phyloP scores from a whole-genome alignment of 768 basidiomycete genomes.

The Mycena alexandri region DNA sequence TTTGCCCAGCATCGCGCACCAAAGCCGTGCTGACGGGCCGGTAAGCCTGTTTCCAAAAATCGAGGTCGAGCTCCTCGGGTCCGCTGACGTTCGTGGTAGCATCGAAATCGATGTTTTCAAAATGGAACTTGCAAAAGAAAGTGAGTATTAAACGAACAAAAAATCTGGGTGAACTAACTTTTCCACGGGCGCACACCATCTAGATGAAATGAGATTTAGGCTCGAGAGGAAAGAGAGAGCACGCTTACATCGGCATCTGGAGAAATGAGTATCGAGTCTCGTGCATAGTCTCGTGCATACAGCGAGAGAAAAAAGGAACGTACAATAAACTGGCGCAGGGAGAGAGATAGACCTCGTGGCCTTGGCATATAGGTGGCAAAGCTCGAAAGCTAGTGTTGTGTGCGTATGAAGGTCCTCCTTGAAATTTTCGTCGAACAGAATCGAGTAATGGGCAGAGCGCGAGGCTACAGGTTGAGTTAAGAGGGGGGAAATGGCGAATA shows the following conservation, averaged over 20 bases:
- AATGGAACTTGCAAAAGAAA: conserved; percentile 18
- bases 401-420: conserved; percentile 7
- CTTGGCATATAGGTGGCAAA: conserved; percentile 68
- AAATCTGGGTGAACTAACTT: background rate
- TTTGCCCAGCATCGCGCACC: too few relatives aligned
- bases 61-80: conserved; percentile 19
- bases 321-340: conserved; percentile 73
- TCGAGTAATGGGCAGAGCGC: conserved; percentile 65
- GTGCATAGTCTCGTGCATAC: background rate
- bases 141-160: background rate
- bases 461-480: conserved; percentile 20
- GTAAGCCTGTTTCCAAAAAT: conserved; percentile 12
- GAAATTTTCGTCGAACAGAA: conserved; percentile 58
- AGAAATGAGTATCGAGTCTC: background rate
- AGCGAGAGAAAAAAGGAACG: conserved; percentile 39
- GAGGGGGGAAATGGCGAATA: background rate
- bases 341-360: conserved; percentile 70
- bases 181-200: conserved; percentile 37
- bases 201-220: conserved; percentile 7
- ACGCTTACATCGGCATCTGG: conserved; percentile 30
- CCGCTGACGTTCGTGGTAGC: conserved; percentile 17
- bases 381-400: conserved; percentile 20
- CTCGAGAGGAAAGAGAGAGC: background rate
- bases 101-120: conserved; percentile 17
- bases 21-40: background rate